phyloP scores from a whole-genome alignment of 1,284 basidiomycete genomes.

The Ganoderma sinense region DNA sequence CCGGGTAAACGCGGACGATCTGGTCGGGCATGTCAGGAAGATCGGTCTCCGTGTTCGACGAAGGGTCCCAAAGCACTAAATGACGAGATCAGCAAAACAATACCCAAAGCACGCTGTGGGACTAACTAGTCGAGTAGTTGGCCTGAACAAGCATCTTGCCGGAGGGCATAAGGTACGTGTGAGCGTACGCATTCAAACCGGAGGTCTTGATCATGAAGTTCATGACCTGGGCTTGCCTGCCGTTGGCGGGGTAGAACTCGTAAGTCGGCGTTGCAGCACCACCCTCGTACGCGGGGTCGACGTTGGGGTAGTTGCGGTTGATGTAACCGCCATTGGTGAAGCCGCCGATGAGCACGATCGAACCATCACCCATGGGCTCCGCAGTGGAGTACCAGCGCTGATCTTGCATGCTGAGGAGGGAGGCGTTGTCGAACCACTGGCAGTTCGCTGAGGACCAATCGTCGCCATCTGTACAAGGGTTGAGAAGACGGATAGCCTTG shows the following conservation, averaged over 20 bases:
- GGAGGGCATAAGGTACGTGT: conserved; percentile 86
- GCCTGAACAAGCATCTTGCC: conserved; percentile 89
- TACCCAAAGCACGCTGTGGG: conserved; percentile 24
- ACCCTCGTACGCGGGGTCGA: conserved; percentile 69
- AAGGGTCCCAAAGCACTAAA: conserved; percentile 70
- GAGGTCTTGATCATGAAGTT: conserved; percentile 84
- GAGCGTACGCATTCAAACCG: conserved; percentile 90
- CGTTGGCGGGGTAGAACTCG: conserved; percentile 84
- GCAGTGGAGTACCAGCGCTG: conserved; percentile 91
- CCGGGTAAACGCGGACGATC: conserved; percentile 90
- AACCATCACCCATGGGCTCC: conserved; percentile 74
- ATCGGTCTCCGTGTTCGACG: conserved; percentile 64
- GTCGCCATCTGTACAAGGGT: conserved; percentile 68
- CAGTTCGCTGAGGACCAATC: conserved; percentile 62
- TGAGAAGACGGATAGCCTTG: conserved; percentile 75
- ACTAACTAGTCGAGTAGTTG: conserved; percentile 78
- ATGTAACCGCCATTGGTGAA: conserved; percentile 89
- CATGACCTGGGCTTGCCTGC: conserved; percentile 63
- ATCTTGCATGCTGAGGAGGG: conserved; percentile 74
- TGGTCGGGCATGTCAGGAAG: conserved; percentile 69
- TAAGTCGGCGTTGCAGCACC: conserved; percentile 74
- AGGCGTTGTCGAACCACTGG: conserved; percentile 82
- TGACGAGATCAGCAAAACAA: conserved; percentile 11
- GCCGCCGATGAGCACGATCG: conserved; percentile 79
- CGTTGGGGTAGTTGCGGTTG: conserved; percentile 83